These are phyloP conservation scores for Leccinum griseonigrum DNA, from an alignment of 1,284 basidiomycete species.

Conservation along the genomic window DNA sequence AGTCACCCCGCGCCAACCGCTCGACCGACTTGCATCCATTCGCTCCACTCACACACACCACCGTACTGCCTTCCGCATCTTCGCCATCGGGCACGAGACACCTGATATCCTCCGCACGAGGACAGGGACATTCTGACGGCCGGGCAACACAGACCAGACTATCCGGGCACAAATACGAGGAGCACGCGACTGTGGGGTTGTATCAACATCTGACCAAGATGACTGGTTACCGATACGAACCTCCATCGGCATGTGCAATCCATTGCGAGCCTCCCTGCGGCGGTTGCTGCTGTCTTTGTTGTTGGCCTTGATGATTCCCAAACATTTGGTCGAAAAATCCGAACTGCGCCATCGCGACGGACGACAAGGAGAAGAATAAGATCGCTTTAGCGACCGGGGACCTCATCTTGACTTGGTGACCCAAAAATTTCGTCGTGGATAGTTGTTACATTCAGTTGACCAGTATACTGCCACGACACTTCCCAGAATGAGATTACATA, in stretches of 20 bases:
- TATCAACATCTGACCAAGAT: background rate
- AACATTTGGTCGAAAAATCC: slow-evolving; percentile 39
- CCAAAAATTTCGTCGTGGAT: background rate
- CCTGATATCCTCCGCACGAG: slow-evolving; percentile 56
- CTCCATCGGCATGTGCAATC: slow-evolving; percentile 30
- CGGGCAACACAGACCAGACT: slow-evolving; percentile 56
- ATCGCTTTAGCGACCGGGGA: slow-evolving; percentile 4
- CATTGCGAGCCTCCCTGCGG: slow-evolving; percentile 30
- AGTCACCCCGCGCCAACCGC: slow-evolving; percentile 36
- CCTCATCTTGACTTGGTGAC: slow-evolving; percentile 18
- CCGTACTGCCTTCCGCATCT: slow-evolving; percentile 40
- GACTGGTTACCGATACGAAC: slow-evolving; percentile 19
- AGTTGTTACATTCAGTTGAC: background rate
- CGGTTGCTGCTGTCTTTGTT: slow-evolving; percentile 29
- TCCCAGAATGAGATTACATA: slow-evolving; percentile 7
- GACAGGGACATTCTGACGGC: slow-evolving; percentile 60
- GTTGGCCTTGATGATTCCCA: slow-evolving; percentile 31
- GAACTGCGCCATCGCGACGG: slow-evolving; percentile 33
- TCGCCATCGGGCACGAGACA: slow-evolving; percentile 53
- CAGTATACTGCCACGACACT: background rate
- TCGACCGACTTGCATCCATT: slow-evolving; percentile 52
- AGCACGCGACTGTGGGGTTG: slow-evolving; percentile 49
- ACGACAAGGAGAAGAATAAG: slow-evolving; percentile 21
- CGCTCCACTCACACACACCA: slow-evolving; percentile 56
- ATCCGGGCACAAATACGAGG: slow-evolving; percentile 57